These are phyloP conservation scores for Coemansia sp. DNA, from an alignment of 192 early-diverging fungal genomes.

Conservation along the genomic window DNA sequence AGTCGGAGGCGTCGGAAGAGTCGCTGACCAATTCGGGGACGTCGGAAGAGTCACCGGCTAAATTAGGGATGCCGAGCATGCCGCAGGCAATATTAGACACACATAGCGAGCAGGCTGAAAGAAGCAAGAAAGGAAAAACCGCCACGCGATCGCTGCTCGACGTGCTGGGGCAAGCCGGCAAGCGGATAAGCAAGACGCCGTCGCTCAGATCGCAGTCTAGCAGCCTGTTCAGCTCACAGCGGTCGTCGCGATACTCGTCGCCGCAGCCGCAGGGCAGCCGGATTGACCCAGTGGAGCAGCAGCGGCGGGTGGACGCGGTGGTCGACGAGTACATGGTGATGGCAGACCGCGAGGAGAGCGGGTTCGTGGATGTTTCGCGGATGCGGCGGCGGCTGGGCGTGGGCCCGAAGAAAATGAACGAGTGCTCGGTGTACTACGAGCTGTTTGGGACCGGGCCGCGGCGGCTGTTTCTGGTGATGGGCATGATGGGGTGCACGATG, in stretches of 20 bases:
- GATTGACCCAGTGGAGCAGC: neutral
- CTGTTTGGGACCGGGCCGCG: slow-evolving; percentile 69
- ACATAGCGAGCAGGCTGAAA: too few species aligned
- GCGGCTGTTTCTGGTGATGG: slow-evolving; percentile 76
- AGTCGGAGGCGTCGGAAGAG: too few species aligned
- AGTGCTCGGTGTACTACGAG: slow-evolving; percentile 70
- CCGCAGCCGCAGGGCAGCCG: too few species aligned
- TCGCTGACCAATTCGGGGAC: too few species aligned
- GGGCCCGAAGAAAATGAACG: slow-evolving; percentile 4
- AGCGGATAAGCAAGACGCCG: neutral
- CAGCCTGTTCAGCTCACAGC: neutral
- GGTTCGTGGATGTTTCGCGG: slow-evolving; percentile 19
- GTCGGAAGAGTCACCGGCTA: too few species aligned
- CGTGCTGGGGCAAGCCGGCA: neutral
- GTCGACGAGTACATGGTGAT: slow-evolving; percentile 26
- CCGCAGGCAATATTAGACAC: too few species aligned
- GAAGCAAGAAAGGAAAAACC: neutral
- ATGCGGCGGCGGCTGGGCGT: slow-evolving; percentile 5
- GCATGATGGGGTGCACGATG: slow-evolving; percentile 44
- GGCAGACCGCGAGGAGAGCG: slow-evolving; percentile 13
- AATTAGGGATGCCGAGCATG: too few species aligned
- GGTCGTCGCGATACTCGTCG: neutral
- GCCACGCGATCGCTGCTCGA: neutral
- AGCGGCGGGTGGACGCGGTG: neutral
- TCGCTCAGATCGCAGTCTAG: neutral